A percentile compares a stretch with the other conserved stretches of the same genome.
phyloP scores from a whole-genome alignment of 306 rosid species.

The Malus orientalis region DNA sequence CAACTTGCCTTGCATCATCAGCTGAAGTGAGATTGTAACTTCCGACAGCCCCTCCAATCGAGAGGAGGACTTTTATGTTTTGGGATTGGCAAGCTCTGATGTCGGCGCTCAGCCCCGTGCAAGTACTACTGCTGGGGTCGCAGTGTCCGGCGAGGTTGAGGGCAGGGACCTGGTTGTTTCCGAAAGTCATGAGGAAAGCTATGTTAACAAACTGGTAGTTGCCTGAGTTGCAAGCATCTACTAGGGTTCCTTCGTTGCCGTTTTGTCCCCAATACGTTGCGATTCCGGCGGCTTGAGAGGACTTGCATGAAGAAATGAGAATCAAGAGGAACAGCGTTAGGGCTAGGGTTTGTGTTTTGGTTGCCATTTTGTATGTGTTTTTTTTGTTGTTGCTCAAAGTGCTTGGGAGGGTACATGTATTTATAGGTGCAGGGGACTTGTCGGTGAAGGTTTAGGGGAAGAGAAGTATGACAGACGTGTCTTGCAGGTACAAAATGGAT shows the following conservation, averaged over 20 bases:
- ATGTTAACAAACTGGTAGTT: conserved; percentile 62
- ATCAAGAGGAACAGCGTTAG: conserved; percentile 16
- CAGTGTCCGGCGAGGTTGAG: conserved; percentile 46
- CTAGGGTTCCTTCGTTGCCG: conserved; percentile 34
- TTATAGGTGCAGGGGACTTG: conserved; percentile 15
- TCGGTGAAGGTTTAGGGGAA: background rate
- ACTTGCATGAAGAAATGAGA: conserved; percentile 13
- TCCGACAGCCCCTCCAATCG: conserved; percentile 41
- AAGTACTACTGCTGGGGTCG: conserved; percentile 8
- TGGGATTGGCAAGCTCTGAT: conserved; percentile 35
- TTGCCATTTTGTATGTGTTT: conserved; percentile 26
- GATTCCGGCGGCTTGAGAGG: conserved; percentile 36
- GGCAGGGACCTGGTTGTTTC: conserved; percentile 31
- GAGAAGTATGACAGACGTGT: conserved; percentile 11
- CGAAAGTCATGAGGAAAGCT: conserved; percentile 45
- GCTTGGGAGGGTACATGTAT: background rate
- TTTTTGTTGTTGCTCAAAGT: background rate
- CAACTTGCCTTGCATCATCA: conserved; percentile 32
- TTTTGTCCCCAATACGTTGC: conserved; percentile 63
- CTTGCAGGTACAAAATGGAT: background rate
- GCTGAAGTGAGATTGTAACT: conserved; percentile 41
- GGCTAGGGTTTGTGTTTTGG: conserved; percentile 16
- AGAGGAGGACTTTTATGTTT: conserved; percentile 50
- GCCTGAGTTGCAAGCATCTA: conserved; percentile 39
- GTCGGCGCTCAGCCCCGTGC: conserved; percentile 21